Conservation (phyloP, 2,329 filamentous ascomycete genomes). For the Torrubiella hemipterigena region DNA sequence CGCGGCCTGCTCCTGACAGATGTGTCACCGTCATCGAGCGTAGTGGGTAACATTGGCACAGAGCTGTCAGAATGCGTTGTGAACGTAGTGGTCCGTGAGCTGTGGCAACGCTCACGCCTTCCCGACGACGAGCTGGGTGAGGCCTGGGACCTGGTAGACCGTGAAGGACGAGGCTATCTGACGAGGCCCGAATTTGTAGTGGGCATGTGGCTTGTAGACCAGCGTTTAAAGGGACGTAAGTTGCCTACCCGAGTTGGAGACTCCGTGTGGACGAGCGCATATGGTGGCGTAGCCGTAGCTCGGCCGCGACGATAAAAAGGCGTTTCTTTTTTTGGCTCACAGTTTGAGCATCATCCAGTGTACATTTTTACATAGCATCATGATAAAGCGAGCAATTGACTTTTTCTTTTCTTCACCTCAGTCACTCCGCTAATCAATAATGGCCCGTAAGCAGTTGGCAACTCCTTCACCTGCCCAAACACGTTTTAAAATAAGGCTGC, state of each 20-base stretch:
- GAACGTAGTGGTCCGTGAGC: constrained; percentile 58
- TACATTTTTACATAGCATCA: no score
- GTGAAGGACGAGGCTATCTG: constrained; percentile 40
- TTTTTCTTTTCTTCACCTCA: no score
- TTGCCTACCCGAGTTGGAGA: constrained; percentile 58
- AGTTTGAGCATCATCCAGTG: background rate
- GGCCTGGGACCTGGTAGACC: constrained; percentile 66
- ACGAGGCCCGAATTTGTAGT: constrained; percentile 66
- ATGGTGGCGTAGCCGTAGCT: constrained; percentile 27
- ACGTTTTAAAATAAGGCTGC: no score
- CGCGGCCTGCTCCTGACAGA: constrained; percentile 41
- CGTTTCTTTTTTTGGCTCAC: background rate
- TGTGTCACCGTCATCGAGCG: constrained; percentile 8
- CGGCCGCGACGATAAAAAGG: constrained; percentile 11
- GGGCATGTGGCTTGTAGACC: constrained; percentile 72
- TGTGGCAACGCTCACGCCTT: constrained; percentile 63
- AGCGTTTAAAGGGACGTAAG: constrained; percentile 68
- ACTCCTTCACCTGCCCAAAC: no score
- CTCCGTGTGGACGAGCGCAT: constrained; percentile 65
- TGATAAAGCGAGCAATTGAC: no score
- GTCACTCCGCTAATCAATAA: no score
- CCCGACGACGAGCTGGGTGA: constrained; percentile 57
- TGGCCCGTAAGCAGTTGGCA: no score
- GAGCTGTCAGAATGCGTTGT: constrained; percentile 40
- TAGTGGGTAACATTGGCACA: constrained; percentile 8